Evolutionary conservation across 208 protist genomes (phyloP).

Genomic region (Trypanosoma congolense): DNA sequence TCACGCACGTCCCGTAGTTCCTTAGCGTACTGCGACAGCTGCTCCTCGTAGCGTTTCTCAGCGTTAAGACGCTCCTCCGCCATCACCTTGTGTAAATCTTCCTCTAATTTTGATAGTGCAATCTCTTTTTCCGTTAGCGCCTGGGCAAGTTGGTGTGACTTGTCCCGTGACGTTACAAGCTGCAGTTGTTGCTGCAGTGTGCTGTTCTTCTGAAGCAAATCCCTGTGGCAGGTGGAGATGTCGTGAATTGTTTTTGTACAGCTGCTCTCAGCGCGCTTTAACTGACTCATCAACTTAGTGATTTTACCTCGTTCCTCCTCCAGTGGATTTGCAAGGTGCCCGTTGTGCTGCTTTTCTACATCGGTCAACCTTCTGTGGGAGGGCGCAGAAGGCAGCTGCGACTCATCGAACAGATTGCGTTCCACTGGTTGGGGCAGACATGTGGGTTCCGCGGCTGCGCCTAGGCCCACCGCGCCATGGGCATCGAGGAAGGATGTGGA

Average conservation of each 20-base stretch:
- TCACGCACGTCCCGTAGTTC: constrained; percentile 5
- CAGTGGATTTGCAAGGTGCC: constrained; percentile 16
- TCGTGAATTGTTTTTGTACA: constrained; percentile 5
- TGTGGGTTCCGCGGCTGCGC: neutral
- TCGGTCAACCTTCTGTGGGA: neutral
- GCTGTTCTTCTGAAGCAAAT: constrained; percentile 13
- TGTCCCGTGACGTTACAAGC: constrained; percentile 8
- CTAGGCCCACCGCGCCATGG: constrained; percentile 1
- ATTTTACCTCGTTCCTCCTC: constrained; percentile 23
- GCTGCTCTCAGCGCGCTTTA: constrained; percentile 20
- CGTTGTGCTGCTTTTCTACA: neutral
- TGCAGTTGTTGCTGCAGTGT: constrained; percentile 7
- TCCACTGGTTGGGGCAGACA: neutral
- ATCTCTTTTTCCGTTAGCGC: constrained; percentile 23
- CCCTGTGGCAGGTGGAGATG: constrained; percentile 7
- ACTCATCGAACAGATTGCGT: neutral
- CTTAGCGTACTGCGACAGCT: constrained; percentile 6
- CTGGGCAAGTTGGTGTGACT: constrained; percentile 7
- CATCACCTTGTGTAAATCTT: constrained; percentile 13
- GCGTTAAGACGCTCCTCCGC: constrained; percentile 17
- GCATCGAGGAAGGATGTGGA: constrained; percentile 55
- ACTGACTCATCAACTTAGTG: constrained; percentile 21
- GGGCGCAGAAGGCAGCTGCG: neutral
- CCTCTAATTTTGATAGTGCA: constrained; percentile 23
- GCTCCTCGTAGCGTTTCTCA: constrained; percentile 17